Conservation (phyloP, 1,139 yeast species). For the Kodamaea anthophila region DNA sequence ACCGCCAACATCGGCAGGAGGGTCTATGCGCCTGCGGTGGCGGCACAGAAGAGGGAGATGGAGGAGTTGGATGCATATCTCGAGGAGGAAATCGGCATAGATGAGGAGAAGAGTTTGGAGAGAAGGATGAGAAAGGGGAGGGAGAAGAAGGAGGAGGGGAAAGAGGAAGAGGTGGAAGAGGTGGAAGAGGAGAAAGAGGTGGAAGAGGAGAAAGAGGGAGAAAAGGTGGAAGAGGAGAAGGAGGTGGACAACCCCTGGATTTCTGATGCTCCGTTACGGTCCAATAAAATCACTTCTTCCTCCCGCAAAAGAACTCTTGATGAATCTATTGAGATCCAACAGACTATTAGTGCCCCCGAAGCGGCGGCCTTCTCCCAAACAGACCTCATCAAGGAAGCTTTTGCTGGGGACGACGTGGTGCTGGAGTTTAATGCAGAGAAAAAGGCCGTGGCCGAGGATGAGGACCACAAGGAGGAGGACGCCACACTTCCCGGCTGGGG, state of each 20-base stretch:
- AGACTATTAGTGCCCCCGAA: constrained; percentile 35
- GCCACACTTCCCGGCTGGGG: constrained; percentile 95
- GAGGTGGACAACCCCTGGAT: constrained; percentile 63
- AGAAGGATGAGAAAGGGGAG: constrained; percentile 27
- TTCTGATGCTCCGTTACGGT: constrained; percentile 32
- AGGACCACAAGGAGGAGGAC: constrained; percentile 84
- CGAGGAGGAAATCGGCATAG: constrained; percentile 48
- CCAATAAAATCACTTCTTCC: constrained; percentile 45
- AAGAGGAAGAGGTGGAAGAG: constrained; percentile 1
- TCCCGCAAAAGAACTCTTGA: constrained; percentile 24
- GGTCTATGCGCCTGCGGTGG: constrained; percentile 68
- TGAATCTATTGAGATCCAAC: constrained; percentile 40
- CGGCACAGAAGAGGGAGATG: constrained; percentile 37
- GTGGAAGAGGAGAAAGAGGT: neutral
- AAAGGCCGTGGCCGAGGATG: constrained; percentile 58
- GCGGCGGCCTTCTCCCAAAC: constrained; percentile 61
- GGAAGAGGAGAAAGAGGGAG: neutral
- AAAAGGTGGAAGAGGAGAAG: constrained; percentile 18
- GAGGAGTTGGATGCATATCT: constrained; percentile 36
- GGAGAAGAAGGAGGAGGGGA: constrained; percentile 6
- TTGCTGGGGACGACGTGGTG: constrained; percentile 94
- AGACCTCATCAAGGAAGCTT: constrained; percentile 81
- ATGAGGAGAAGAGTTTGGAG: constrained; percentile 43
- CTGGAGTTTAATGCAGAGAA: constrained; percentile 76
- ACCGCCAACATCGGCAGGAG: constrained; percentile 73